Conservation (phyloP, 1,284 basidiomycete species). For the Heliocybe sulcata region DNA sequence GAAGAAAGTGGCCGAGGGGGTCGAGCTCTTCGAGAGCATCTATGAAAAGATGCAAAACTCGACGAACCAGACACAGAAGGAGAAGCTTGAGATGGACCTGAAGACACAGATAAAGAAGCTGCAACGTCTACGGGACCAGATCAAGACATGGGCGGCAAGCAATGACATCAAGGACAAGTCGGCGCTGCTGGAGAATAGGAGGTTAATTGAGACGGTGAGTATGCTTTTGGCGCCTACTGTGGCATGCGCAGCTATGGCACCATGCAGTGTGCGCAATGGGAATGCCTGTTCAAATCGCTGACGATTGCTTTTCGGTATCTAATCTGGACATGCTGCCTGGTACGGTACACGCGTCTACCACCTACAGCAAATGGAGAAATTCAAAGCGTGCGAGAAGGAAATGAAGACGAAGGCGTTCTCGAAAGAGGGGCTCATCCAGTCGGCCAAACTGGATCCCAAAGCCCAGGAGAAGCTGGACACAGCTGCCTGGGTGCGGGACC, state of each 20-base stretch:
- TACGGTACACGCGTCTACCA: slow-evolving; percentile 10
- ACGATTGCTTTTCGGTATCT: background rate
- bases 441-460: slow-evolving; percentile 91
- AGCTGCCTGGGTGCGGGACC: slow-evolving; percentile 78
- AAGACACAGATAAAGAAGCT: slow-evolving; percentile 99
- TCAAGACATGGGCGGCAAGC: slow-evolving; percentile 97
- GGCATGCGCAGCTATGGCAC: slow-evolving; percentile 7
- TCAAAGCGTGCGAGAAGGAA: slow-evolving; percentile 99
- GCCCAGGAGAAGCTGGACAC: slow-evolving; percentile 95
- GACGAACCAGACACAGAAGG: slow-evolving; percentile 93
- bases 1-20: slow-evolving; percentile 91
- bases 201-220: slow-evolving; percentile 95
- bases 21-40: slow-evolving; percentile 91
- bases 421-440: slow-evolving; percentile 95
- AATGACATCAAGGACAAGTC: slow-evolving; percentile 99
- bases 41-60: slow-evolving; percentile 96
- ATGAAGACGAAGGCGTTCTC: slow-evolving; percentile 99
- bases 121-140: slow-evolving; percentile 95
- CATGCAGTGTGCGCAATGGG: background rate
- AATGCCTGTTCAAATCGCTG: background rate
- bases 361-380: slow-evolving; percentile 98
- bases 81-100: slow-evolving; percentile 91
- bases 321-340: slow-evolving; percentile 10
- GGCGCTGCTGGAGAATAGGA: slow-evolving; percentile 86
- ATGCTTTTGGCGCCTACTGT: slow-evolving; percentile 4